These are phyloP conservation scores for Tuber microsphaerosporum DNA, from an alignment of 495 filamentous ascomycete species.

Conservation along the genomic window DNA sequence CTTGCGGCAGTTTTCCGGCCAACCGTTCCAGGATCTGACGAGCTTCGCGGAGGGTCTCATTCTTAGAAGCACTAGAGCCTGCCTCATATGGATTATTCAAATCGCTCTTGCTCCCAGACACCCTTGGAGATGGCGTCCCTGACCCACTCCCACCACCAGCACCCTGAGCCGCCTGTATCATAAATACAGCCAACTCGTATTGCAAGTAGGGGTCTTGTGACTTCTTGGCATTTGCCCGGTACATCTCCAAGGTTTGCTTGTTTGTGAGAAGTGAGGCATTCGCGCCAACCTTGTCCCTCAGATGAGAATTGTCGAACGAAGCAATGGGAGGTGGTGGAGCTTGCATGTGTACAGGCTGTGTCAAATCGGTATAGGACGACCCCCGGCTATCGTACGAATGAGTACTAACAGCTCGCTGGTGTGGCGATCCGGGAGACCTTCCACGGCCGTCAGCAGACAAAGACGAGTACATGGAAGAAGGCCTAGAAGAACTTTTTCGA, in stretches of 20 bases:
- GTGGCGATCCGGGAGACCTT: slow-evolving; percentile 29
- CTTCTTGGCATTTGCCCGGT: slow-evolving; percentile 91
- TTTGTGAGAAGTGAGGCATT: slow-evolving; percentile 85
- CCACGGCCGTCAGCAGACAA: slow-evolving; percentile 26
- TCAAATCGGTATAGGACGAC: slow-evolving; percentile 74
- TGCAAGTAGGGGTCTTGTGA: slow-evolving; percentile 79
- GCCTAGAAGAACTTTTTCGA: slow-evolving; percentile 25
- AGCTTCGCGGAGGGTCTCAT: slow-evolving; percentile 76
- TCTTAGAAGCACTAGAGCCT: slow-evolving; percentile 46
- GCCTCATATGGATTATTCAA: slow-evolving; percentile 44
- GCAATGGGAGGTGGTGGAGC: slow-evolving; percentile 66
- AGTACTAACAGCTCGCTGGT: slow-evolving; percentile 43
- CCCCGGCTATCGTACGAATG: slow-evolving; percentile 71
- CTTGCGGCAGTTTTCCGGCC: slow-evolving; percentile 79
- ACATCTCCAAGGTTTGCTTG: slow-evolving; percentile 93
- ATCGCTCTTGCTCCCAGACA: slow-evolving; percentile 43
- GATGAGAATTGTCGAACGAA: slow-evolving; percentile 65
- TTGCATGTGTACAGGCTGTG: slow-evolving; percentile 84
- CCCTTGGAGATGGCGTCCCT: slow-evolving; percentile 45
- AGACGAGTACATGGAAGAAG: slow-evolving; percentile 37
- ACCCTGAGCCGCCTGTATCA: slow-evolving; percentile 70
- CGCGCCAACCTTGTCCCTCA: slow-evolving; percentile 70
- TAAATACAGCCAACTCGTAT: slow-evolving; percentile 91
- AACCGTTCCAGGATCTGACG: slow-evolving; percentile 79
- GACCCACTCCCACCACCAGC: slow-evolving; percentile 47